Evolutionary conservation across 2,329 filamentous ascomycete species (phyloP), one percentile per base, ranked within the genome.

Genomic region (Esteya vermicola): DNA sequence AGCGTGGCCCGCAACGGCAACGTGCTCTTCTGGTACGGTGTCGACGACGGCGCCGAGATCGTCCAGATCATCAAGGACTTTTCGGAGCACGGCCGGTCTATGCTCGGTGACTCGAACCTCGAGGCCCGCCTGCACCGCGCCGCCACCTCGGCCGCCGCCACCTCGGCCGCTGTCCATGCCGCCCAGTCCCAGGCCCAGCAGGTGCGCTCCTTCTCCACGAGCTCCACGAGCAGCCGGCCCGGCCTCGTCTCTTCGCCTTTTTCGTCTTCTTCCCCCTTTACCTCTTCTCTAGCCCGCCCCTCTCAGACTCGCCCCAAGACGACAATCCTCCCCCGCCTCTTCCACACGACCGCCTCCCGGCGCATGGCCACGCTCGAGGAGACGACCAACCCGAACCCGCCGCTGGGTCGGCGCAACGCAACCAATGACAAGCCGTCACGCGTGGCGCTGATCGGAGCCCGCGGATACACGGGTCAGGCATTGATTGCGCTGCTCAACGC

Each of bases 21-120:
- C 54, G 85, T 95, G 30, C 78, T 96, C 54, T 96, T 96, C 69
- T 96, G 89, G 83, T 94, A 93, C 58, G 88, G 88, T 39, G 76
- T 91, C 43, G 82, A 91, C 48, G 78, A 78, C 40, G 77, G 80
- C 25, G 78, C 85, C 38, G 83, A 93, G 57, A 81, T 95, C 19
- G 78, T 80, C 51, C 72, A 83, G 48, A 69, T 94, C 48, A 86
- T 94, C 64, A 75, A 79, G 50, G 84, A 93, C 53, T 95, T 95
- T 60, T 75, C 80, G 43, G 69, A 81, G 52, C 74, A 93, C 53
- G 85, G 86, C 39, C 73, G 84, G 44, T 74, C 83, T 47, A 93
- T 93, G 80, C 79, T 94, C 44, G 85, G 85, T 41, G 82, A 93
- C 57, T 78, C 85, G 50, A 93, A 91, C 62, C 72, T 94, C 6